Evolutionary conservation across 352 stramenopile genomes (phyloP).

Genomic region (Phytophthora citricola): DNA sequence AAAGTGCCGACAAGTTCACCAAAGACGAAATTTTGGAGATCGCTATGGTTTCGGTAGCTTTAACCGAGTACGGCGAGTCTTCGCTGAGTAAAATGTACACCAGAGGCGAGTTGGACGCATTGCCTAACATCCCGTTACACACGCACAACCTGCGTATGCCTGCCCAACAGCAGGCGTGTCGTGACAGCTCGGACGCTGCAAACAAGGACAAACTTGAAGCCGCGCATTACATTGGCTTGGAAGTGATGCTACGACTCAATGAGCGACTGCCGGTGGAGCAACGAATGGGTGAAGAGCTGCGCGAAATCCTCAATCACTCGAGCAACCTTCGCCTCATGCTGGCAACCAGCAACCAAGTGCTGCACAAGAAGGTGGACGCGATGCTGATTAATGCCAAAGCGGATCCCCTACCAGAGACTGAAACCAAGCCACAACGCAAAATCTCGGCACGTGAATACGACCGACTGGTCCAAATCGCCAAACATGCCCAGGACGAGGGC

Average conservation of each 20-base stretch:
- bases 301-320: constrained; percentile 49
- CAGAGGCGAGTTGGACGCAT: constrained; percentile 36
- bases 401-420: not conserved
- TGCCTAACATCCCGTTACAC: constrained; percentile 47
- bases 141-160: constrained; percentile 47
- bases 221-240: constrained; percentile 55
- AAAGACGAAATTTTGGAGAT: constrained; percentile 53
- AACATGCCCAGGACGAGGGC: constrained; percentile 42
- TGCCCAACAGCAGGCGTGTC: constrained; percentile 48
- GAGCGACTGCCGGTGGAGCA: constrained; percentile 41
- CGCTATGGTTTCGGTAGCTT: constrained; percentile 46
- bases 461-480: constrained; percentile 52
- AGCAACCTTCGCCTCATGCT: constrained; percentile 53
- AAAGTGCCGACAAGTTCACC: constrained; percentile 25
- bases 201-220: constrained; percentile 50
- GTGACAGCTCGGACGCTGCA: constrained; percentile 40
- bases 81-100: constrained; percentile 37
- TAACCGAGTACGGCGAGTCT: constrained; percentile 43
- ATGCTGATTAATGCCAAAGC: constrained; percentile 39
- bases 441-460: constrained; percentile 40
- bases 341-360: constrained; percentile 43
- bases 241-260: constrained; percentile 57
- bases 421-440: constrained; percentile 17
- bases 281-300: constrained; percentile 52
- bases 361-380: constrained; percentile 56